Base-by-base conservation (phyloP, 2,329 filamentous ascomycete species). In the Colletotrichum navitas region DNA sequence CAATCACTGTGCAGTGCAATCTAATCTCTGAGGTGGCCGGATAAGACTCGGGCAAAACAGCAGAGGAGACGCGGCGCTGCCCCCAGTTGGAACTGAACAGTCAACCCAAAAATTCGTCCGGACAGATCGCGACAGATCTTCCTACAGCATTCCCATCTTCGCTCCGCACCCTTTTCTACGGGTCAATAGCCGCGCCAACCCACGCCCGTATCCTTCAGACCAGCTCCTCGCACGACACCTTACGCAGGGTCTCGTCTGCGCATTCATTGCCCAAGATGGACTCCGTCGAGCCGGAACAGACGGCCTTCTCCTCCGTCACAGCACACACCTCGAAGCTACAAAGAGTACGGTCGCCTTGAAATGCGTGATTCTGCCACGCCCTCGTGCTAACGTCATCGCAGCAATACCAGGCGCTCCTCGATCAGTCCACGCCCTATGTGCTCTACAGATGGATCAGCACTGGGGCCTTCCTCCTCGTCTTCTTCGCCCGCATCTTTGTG, bases 401-500 rank as follows among this genome's bases (percentile, higher is more conserved):
- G 94, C 89, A 94, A 86, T 98, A 97, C 82, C 96, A 99, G 91
- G 88, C 93, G 68, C 93, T 96, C 74, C 91, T 99, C 76, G 96
- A 99, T 84, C 93, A 94, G 84, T 95, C 93, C 63, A 98, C 95
- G 12, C 96, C 96, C 18, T 97, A 90, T 82, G 91, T 94, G 66
- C 85, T 92, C 70, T 97, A 98, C 85, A 89, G 96, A 87, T 99
- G 96, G 96, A 80, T 92, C 73, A 92, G 91, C 81, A 97, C 95
- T n/a, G 93, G 83, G 63, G 86, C 89, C 51, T 87, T 92, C 67
- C 90, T 98, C 71, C 68, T 94, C 74, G 74, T 94, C 77, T 99
- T 99, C 87, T 95, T 94, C 81, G 81, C 96, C 76, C 92, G 96
- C 80, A 97, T 99, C 82, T 87, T 99, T 75, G 74, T 97, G 62